Percentiles rank a stretch among this genome's conserved stretches.
These are phyloP conservation scores for Fusarium newnesense DNA, from an alignment of 2,329 filamentous ascomycete genomes.

Conservation along the genomic window DNA sequence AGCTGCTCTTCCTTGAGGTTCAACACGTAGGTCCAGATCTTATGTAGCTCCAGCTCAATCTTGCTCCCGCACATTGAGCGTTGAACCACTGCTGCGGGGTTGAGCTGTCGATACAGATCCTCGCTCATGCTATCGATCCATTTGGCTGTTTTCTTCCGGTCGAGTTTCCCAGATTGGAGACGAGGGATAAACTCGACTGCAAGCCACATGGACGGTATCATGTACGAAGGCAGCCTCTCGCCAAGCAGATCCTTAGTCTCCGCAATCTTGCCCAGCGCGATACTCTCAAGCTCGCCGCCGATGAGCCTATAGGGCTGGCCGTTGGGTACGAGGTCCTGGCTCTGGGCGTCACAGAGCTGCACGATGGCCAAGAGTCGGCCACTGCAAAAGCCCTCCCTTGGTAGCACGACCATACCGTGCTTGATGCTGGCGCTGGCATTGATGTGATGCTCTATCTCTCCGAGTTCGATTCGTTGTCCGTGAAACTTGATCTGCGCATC, in stretches of 20 bases:
- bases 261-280: background rate
- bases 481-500: constrained; percentile 49
- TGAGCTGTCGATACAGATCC: constrained; percentile 23
- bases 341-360: constrained; percentile 10
- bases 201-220: constrained; percentile 40
- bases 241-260: constrained; percentile 29
- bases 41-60: constrained; percentile 17
- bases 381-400: constrained; percentile 27
- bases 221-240: constrained; percentile 31
- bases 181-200: constrained; percentile 31
- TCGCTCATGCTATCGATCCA: constrained; percentile 33
- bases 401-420: constrained; percentile 34
- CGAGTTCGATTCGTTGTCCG: constrained; percentile 49
- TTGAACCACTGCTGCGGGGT: background rate
- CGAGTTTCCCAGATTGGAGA: constrained; percentile 35
- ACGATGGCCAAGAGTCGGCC: constrained; percentile 26
- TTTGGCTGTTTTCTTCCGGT: constrained; percentile 23
- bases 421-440: constrained; percentile 33
- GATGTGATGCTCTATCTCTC: constrained; percentile 46
- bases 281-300: background rate
- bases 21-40: constrained; percentile 30
- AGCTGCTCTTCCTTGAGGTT: constrained; percentile 38
- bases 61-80: background rate
- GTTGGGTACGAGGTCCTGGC: constrained; percentile 9
- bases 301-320: constrained; percentile 28